Evolutionary conservation across 768 basidiomycete genomes (phyloP), one percentile per base, ranked within the genome.

Genomic region (Cystofilobasidium capitatum): DNA sequence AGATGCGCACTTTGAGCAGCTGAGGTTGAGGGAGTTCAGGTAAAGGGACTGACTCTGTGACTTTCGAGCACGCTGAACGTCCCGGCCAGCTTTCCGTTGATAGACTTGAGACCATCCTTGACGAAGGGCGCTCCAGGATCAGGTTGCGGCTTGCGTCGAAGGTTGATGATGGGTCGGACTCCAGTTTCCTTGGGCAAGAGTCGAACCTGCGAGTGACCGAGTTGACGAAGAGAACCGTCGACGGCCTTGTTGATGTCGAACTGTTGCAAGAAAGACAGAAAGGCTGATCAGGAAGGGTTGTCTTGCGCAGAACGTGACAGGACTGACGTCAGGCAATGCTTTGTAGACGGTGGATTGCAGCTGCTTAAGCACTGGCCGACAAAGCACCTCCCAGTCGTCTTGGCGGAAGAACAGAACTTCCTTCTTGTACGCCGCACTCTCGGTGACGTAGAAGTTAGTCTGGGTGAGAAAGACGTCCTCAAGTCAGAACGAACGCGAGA

Each of bases 361-460:
- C n/a, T 84, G 81, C 69, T 85, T 83, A 14, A 94, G 80, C 33
- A 97, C 81, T 1, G 96, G 96, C 13, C 82, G 79, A 66, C 91
- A 93, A 7, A 97, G 81, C 3, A 77, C 78, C n/a, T 82, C 80
- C 96, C 94, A 99, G 71, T 94, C 92, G 61, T 94, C 91, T 64
- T 97, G 91, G 14, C 90, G 84, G 76, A 96, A 98, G 74, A 93
- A 99, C 0, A 97, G 79, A 1, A 93, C 82, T 51, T 84, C 83
- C 69, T 92, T 88, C 45, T 87, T 82, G 72, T 86, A 90, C 9
- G 86, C 88, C 24, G 88, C 86, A 0, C 93, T 90, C 71, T 98
- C 89, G 0, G 96, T 98, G 51, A 91, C 81, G 76, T 97, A 97
- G 78, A 96, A 99, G 0, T 86, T 86, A 3, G 90, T 90, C 93